Percentiles rank a stretch among this genome's conserved stretches.
phyloP scores from a whole-genome alignment of 495 filamentous ascomycete species.

The Hyaloscypha hepaticicola region DNA sequence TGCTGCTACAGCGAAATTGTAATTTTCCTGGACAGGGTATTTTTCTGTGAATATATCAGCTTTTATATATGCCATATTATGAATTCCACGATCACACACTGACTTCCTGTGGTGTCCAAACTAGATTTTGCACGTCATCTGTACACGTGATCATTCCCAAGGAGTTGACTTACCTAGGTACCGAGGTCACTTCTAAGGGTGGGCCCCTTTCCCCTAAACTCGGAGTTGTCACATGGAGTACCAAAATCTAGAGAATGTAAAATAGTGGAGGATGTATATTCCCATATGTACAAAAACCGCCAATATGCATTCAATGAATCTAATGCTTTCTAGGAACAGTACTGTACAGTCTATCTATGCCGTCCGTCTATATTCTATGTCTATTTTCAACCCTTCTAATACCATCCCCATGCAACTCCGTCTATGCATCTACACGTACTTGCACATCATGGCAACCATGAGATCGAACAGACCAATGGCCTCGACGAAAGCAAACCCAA shows the following conservation, averaged over 20 bases:
- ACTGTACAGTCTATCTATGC: conserved; percentile 21
- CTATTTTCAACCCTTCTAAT: not conserved
- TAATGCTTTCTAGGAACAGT: conserved; percentile 24
- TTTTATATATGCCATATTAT: not conserved
- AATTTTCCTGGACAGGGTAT: not conserved
- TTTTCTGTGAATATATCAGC: not conserved
- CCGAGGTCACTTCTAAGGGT: no score
- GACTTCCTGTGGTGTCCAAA: no score
- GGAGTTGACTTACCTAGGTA: no score
- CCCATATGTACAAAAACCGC: not conserved
- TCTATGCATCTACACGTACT: conserved; percentile 50
- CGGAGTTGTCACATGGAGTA: not conserved
- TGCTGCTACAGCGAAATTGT: conserved; percentile 16
- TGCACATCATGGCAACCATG: conserved; percentile 89
- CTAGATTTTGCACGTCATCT: no score
- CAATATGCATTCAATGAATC: conserved; percentile 14
- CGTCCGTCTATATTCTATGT: conserved; percentile 13
- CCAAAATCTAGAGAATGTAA: not conserved
- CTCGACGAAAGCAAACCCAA: conserved; percentile 92
- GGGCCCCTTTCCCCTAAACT: not conserved
- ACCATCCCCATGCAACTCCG: not conserved
- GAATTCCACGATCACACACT: no score
- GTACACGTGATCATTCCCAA: no score
- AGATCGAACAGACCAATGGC: conserved; percentile 92
- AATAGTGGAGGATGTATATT: not conserved